These are phyloP conservation scores for Linderina pennispora DNA, from an alignment of 192 early-diverging fungal species.

Conservation along the genomic window DNA sequence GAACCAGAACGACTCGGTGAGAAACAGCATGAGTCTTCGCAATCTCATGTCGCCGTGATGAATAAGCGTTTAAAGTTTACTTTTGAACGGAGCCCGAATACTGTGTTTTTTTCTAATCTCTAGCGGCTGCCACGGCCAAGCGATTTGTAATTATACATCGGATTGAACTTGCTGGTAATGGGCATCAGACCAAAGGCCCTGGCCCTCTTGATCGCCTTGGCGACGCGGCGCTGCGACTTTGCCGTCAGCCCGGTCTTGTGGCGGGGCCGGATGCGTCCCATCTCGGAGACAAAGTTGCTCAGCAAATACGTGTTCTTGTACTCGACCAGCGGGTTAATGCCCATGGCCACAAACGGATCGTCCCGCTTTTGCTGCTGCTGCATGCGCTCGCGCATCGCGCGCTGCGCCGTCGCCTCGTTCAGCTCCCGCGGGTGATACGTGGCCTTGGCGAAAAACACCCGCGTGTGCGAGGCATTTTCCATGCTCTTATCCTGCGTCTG, in stretches of 20 bases:
- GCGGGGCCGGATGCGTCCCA: conserved; percentile 58
- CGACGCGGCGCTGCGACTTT: conserved; percentile 55
- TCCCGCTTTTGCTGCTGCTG: not conserved
- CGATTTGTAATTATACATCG: conserved; percentile 13
- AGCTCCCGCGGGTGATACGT: conserved; percentile 33
- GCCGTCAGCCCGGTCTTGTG: conserved; percentile 54
- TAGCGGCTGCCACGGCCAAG: conserved; percentile 8
- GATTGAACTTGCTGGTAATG: conserved; percentile 27
- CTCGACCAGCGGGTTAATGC: conserved; percentile 34
- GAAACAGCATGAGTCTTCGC: conserved; percentile 43
- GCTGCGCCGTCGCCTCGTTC: conserved; percentile 7
- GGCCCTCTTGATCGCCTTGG: conserved; percentile 57
- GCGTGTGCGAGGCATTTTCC: conserved; percentile 16
- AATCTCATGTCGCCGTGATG: conserved; percentile 40
- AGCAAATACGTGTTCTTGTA: conserved; percentile 52
- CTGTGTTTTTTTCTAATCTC: not conserved
- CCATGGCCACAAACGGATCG: conserved; percentile 37
- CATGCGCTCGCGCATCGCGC: not conserved
- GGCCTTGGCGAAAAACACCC: conserved; percentile 4
- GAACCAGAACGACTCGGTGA: too few species aligned
- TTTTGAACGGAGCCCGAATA: too few species aligned
- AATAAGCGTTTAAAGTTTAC: too few species aligned
- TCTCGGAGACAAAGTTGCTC: conserved; percentile 53
- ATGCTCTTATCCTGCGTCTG: not conserved
- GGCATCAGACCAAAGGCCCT: conserved; percentile 52